These are phyloP conservation scores for Penicillium vulpinum DNA, from an alignment of 2,329 filamentous ascomycete species.

Conservation along the genomic window DNA sequence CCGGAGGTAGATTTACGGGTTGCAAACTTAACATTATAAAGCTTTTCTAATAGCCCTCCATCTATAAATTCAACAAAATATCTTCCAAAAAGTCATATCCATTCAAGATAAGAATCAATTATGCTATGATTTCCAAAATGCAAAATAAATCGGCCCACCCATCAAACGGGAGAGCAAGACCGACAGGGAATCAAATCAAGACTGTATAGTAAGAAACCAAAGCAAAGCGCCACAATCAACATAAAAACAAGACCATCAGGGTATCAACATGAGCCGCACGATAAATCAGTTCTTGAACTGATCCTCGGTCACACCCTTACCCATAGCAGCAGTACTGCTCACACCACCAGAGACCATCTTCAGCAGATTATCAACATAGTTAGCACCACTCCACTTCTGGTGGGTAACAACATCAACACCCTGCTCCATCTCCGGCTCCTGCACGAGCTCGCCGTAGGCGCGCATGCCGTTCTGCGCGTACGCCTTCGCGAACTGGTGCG, in stretches of 20 bases:
- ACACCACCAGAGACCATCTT: slow-evolving; percentile 97
- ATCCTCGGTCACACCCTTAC: slow-evolving; percentile 94
- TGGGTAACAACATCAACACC: slow-evolving; percentile 95
- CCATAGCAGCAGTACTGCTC: slow-evolving; percentile 92
- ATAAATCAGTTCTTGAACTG: slow-evolving; percentile 68
- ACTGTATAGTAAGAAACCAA: slow-evolving; percentile 4
- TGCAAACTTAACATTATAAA: neutral
- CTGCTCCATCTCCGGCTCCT: slow-evolving; percentile 93
- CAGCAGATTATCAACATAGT: slow-evolving; percentile 89
- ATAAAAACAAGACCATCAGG: slow-evolving; percentile 6
- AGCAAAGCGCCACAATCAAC: slow-evolving; percentile 9
- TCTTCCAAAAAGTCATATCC: neutral
- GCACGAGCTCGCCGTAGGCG: slow-evolving; percentile 93
- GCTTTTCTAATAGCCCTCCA: neutral
- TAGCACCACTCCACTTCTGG: slow-evolving; percentile 97
- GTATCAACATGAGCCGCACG: slow-evolving; percentile 7
- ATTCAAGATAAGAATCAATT: neutral
- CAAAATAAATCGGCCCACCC: slow-evolving; percentile 1
- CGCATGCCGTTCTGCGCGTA: slow-evolving; percentile 86
- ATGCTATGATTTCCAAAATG: slow-evolving; percentile 6
- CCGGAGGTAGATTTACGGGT: no score
- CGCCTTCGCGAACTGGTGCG: slow-evolving; percentile 80
- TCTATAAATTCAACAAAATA: neutral
- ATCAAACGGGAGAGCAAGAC: neutral
- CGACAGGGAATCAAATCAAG: slow-evolving; percentile 20